Percentiles rank a stretch among this genome's conserved stretches.
Conservation (phyloP, 2,329 filamentous ascomycete genomes). For the Clonostachys rhizophaga region DNA sequence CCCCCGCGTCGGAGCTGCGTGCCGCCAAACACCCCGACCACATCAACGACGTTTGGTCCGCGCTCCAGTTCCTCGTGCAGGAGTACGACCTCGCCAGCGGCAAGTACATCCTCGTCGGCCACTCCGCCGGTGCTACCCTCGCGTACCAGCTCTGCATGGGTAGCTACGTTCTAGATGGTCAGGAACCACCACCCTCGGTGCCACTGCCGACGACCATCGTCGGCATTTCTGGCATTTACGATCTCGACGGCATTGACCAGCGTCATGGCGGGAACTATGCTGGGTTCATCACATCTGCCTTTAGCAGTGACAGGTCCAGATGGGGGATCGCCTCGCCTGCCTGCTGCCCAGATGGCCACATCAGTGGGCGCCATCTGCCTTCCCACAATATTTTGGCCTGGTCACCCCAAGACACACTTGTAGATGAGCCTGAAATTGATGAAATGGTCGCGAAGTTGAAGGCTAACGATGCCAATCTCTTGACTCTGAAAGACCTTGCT, state of each 20-base stretch:
- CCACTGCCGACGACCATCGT: slow-evolving; percentile 48
- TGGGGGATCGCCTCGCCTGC: slow-evolving; percentile 57
- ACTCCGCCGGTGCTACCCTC: slow-evolving; percentile 60
- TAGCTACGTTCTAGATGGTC: slow-evolving; percentile 16
- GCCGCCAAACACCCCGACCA: slow-evolving; percentile 55
- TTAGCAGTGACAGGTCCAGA: slow-evolving; percentile 42
- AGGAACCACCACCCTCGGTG: slow-evolving; percentile 11
- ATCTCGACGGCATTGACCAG: slow-evolving; percentile 48
- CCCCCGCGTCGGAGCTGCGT: slow-evolving; percentile 22
- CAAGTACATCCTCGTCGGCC: slow-evolving; percentile 53
- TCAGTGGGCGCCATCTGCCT: slow-evolving; percentile 14
- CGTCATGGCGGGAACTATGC: slow-evolving; percentile 44
- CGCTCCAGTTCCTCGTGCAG: slow-evolving; percentile 39
- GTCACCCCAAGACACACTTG: slow-evolving; percentile 41
- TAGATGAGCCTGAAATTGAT: slow-evolving; percentile 55
- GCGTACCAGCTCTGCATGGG: slow-evolving; percentile 55
- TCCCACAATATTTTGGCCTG: slow-evolving; percentile 34
- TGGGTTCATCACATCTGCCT: slow-evolving; percentile 54
- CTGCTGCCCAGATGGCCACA: too few species aligned
- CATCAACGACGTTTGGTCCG: slow-evolving; percentile 49
- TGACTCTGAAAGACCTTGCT: slow-evolving; percentile 33
- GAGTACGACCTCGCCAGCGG: slow-evolving; percentile 37
- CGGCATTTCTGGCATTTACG: slow-evolving; percentile 63
- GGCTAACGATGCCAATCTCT: slow-evolving; percentile 24
- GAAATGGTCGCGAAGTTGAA: slow-evolving; percentile 44